Percentiles rank a stretch among this genome's conserved stretches.
Conservation (phyloP, 2,329 filamentous ascomycete genomes). For the Zalaria sp. region DNA sequence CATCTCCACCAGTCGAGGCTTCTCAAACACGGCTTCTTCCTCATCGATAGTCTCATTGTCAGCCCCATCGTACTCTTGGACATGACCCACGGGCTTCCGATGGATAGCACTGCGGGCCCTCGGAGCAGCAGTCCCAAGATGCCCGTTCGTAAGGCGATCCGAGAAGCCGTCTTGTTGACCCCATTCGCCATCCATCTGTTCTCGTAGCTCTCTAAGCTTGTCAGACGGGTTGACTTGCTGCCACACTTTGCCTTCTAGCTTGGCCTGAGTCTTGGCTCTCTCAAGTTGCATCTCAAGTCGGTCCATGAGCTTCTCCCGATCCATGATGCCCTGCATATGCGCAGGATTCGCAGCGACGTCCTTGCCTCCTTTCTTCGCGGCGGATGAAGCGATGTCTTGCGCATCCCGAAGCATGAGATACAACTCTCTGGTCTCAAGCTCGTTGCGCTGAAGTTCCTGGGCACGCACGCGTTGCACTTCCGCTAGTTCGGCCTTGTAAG, state of each 20-base stretch:
- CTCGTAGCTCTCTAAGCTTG: constrained; percentile 75
- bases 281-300: constrained; percentile 90
- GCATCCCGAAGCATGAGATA: constrained; percentile 98
- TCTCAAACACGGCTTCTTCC: constrained; percentile 58
- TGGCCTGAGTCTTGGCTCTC: constrained; percentile 93
- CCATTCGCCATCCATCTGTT: constrained; percentile 69
- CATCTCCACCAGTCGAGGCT: constrained; percentile 65
- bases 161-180: constrained; percentile 26
- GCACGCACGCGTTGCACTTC: constrained; percentile 74
- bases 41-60: constrained; percentile 40
- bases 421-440: constrained; percentile 87
- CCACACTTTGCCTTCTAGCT: constrained; percentile 88
- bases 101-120: constrained; percentile 25
- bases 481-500: constrained; percentile 77
- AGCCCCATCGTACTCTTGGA: constrained; percentile 13
- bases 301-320: constrained; percentile 84
- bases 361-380: constrained; percentile 48
- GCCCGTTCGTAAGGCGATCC: constrained; percentile 24
- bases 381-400: constrained; percentile 86
- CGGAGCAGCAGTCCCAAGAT: constrained; percentile 13
- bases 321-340: constrained; percentile 82
- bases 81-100: constrained; percentile 22
- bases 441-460: constrained; percentile 85
- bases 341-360: constrained; percentile 52
- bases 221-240: constrained; percentile 76